Percentiles rank a stretch among this genome's conserved stretches.
Conservation (phyloP, 1,284 basidiomycete genomes). For the Thelephora terrestris region DNA sequence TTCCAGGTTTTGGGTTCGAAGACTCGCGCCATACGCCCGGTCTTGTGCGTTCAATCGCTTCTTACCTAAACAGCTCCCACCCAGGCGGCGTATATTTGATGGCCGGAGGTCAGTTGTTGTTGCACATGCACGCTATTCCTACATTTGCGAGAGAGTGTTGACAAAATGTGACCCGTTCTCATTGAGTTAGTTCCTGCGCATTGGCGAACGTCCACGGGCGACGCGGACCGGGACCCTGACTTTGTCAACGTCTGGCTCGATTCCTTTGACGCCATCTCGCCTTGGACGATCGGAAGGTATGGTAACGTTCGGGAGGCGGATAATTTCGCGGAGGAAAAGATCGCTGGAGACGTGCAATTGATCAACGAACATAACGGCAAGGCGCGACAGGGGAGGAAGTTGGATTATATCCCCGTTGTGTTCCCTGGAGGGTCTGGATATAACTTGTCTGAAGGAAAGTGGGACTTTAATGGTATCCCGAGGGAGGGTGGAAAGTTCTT, state of each 20-base stretch:
- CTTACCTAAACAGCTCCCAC: slow-evolving; percentile 45
- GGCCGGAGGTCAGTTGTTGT: slow-evolving; percentile 30
- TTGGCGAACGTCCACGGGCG: slow-evolving; percentile 58
- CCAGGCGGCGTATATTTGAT: slow-evolving; percentile 67
- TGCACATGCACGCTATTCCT: background rate
- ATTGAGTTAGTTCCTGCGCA: slow-evolving; percentile 35
- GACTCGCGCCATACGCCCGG: slow-evolving; percentile 50
- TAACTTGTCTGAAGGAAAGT: slow-evolving; percentile 57
- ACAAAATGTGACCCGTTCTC: background rate
- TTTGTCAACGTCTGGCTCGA: slow-evolving; percentile 59
- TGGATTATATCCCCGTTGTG: slow-evolving; percentile 68
- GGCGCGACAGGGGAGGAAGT: slow-evolving; percentile 27
- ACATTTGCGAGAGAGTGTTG: background rate
- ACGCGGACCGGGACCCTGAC: slow-evolving; percentile 54
- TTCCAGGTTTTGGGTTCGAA: slow-evolving; percentile 57
- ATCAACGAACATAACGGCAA: slow-evolving; percentile 38
- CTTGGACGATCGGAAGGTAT: slow-evolving; percentile 67
- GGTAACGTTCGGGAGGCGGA: slow-evolving; percentile 46
- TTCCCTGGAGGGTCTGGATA: slow-evolving; percentile 65
- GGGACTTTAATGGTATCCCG: slow-evolving; percentile 55
- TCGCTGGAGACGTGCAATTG: slow-evolving; percentile 51
- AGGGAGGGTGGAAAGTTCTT: slow-evolving; percentile 62
- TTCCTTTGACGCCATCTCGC: slow-evolving; percentile 65
- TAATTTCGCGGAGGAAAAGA: slow-evolving; percentile 44
- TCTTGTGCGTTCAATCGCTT: slow-evolving; percentile 41